Evolutionary conservation across 306 rosid genomes (phyloP).

Genomic region (Acacia crassicarpa): DNA sequence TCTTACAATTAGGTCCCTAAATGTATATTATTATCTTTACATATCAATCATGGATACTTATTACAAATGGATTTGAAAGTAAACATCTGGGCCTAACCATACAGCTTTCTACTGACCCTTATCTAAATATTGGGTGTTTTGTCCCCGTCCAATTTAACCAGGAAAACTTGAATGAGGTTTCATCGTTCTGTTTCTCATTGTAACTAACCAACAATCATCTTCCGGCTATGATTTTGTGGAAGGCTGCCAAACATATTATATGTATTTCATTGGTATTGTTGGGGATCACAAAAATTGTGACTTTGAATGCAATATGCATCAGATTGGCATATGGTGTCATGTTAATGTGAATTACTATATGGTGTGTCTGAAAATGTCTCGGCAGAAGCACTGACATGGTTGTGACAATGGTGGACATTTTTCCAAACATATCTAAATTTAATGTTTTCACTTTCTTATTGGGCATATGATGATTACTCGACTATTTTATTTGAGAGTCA

Average conservation of each 20-base stretch:
- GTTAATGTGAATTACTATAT: neutral
- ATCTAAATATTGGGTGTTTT: neutral
- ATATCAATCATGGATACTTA: neutral
- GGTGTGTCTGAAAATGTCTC: neutral
- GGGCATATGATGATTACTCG: constrained; percentile 13
- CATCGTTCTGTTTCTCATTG: neutral
- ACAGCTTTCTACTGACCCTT: neutral
- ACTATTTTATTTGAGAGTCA: neutral
- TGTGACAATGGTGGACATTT: neutral
- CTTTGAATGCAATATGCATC: constrained; percentile 4
- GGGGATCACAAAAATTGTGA: neutral
- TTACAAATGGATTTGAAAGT: neutral
- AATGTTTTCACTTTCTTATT: constrained; percentile 3
- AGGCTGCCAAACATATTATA: neutral
- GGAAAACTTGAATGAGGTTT: neutral
- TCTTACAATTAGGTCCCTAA: too few species aligned
- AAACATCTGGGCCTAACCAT: neutral
- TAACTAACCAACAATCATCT: neutral
- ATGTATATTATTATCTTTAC: too few species aligned
- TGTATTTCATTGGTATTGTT: neutral
- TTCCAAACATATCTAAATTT: neutral
- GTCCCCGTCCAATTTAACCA: neutral
- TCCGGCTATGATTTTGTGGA: neutral
- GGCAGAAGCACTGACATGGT: neutral
- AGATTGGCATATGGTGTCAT: neutral